Evolutionary conservation across 345 rosid species (phyloP), one percentile per base, ranked within the genome.

Genomic region (Rhizophora apiculata): DNA sequence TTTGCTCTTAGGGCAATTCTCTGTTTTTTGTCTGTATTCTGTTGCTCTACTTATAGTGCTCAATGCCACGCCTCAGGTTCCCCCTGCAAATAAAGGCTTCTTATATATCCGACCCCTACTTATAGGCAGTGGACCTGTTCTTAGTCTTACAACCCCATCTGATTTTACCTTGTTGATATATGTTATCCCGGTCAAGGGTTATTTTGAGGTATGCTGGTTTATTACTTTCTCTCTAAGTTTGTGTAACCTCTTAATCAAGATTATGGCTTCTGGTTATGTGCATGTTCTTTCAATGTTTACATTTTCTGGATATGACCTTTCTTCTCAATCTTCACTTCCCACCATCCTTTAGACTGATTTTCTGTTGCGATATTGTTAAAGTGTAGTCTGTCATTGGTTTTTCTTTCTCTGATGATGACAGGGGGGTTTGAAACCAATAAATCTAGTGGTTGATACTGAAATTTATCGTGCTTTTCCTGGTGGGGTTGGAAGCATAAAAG

Each of bases 401-500:
- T 55, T 55, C 16, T 54, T 21, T 55, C 2, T 54, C n/a, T 43
- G 52, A 71, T 74, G 49, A 29, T 72, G 64, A 69, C 70, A 77
- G 84, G 70, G 62, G 20, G 74, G 67, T 27, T 20, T 65, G 67
- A 60, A 74, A 61, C 70, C 81, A 30, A 64, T 77, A 60, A 64
- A 65, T 64, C 49, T 77, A 68, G 72, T 81, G 55, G 71, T 74
- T 69, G 79, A 74, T 31, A 58, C 51, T 68, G 77, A n/a, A 64
- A 22, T 29, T 8, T 72, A 68, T 39, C 74, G 70, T n/a, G 76
- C 84, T 27, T 63, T 46, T 43, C 70, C 64, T 51, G 77, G 84
- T 51, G 84, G 84, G 26, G 75, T 74, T 74, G 84, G 81, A 68
- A 52, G 26, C 54, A 51, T 74, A 29, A 78, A 74, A 36, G 80